Evolutionary conservation across 768 basidiomycete genomes (phyloP).

Genomic region (Sarcomyxa edulis): DNA sequence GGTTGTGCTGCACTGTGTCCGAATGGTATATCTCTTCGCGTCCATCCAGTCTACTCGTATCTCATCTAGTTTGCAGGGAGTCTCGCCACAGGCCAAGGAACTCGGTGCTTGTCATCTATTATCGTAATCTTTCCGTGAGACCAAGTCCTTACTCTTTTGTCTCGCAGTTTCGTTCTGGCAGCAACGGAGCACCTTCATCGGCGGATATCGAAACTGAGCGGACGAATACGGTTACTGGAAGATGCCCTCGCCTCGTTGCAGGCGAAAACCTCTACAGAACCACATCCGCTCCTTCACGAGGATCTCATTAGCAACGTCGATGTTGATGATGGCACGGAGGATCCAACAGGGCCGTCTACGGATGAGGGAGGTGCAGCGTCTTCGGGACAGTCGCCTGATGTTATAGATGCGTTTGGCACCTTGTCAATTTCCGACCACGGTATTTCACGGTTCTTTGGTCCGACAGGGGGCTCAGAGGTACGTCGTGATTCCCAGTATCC

Average conservation of each 20-base stretch:
- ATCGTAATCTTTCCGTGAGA: constrained; percentile 1
- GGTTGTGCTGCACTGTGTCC: constrained; percentile 70
- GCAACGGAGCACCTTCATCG: constrained; percentile 64
- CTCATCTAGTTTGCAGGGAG: constrained; percentile 37
- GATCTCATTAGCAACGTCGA: constrained; percentile 38
- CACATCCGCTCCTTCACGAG: constrained; percentile 56
- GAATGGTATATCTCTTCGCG: constrained; percentile 41
- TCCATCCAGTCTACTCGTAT: constrained; percentile 5
- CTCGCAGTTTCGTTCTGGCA: constrained; percentile 48
- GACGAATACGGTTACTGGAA: constrained; percentile 54
- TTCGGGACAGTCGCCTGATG: constrained; percentile 25
- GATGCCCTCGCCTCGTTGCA: constrained; percentile 53
- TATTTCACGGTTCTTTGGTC: constrained; percentile 59
- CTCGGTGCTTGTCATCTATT: constrained; percentile 38
- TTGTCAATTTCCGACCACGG: constrained; percentile 57
- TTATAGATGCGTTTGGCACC: constrained; percentile 55
- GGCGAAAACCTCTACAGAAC: constrained; percentile 42
- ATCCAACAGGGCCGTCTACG: constrained; percentile 4
- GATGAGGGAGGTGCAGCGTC: constrained; percentile 6
- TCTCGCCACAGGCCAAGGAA: constrained; percentile 76
- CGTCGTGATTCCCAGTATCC: constrained; percentile 15
- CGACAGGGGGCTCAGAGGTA: constrained; percentile 66
- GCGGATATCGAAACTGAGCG: constrained; percentile 45
- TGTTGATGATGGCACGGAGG: constrained; percentile 22
- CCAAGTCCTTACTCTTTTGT: neutral